Evolutionary conservation across 2,329 filamentous ascomycete species (phyloP), one percentile per base, ranked within the genome.

Genomic region (Colletotrichum cereale): DNA sequence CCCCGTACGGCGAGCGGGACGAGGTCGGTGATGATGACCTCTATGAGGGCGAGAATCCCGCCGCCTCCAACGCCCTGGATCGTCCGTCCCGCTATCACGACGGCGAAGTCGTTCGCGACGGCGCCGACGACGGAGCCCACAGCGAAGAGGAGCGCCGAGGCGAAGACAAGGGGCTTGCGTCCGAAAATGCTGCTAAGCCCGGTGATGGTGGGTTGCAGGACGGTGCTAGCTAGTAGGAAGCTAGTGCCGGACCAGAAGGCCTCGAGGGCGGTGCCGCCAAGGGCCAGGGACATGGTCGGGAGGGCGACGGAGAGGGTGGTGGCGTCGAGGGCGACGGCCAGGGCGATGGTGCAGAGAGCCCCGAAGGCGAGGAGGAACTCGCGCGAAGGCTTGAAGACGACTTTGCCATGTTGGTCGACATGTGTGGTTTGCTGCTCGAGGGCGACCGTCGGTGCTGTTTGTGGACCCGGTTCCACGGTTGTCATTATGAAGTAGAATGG

Each of bases 181-280:
- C 82, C 82, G 48, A 82, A 76, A 10, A 81, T 80, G 61, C 77
- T 77, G 40, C 80, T 81, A 12, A 83, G 66, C 3, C 80, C 79
- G 8, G 81, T 78, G n/a, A 84, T 75, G 6, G 80, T 79, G 4
- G 88, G 89, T 75, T 90, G 87, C 52, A 89, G 84, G 38, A 90
- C 86, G 0, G 91, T 90, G 67, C 88, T 89, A 3, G 90, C 88
- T 6, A 94, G 85, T 5, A 94, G 82, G 74, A 92, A 94, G 21
- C 89, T 89, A 5, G 91, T 93, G 2, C 91, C 91, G 16, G 90
- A 87, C 92, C 91, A 93, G 76, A 93, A 93, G 0, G 90, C 89
- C 79, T 93, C 84, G 40, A 90, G 86, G 2, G 87, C 87, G 0
- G 85, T 85, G 31, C 88, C 88, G 48, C 84, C 74, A 4, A 90